Base-by-base conservation (phyloP, 1,284 basidiomycete genomes). In the Pseudozyma pruni region DNA sequence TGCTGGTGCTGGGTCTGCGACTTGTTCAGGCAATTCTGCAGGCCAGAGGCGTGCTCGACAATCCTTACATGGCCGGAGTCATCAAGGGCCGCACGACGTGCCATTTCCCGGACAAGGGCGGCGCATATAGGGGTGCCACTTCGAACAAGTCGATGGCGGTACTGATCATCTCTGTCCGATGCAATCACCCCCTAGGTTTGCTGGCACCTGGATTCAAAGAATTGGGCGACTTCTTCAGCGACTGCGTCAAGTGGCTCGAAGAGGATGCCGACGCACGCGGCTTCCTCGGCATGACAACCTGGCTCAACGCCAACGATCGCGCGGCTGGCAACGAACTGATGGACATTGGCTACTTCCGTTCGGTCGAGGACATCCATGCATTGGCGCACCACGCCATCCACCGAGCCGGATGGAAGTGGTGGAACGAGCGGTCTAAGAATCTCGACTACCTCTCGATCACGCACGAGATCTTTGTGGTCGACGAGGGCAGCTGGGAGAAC, bases 271-370 rank as follows among this genome's bases (percentile, higher is more conserved):
- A 52, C 10, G 45, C 32, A 8, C 47, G 54, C n/a, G 61, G 61
- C 34, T 63, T 63, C 29, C 43, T 63, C 17, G 60, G 60, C 33
- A 63, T 63, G 60, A 63, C 60, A 8, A 48, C 49, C 32, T 63
- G 60, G 60, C 42, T 63, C 44, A 63, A 63, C 32, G 34, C 33
- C 20, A 37, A 41, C 11, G 60, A 63, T 25, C 53, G 60, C 17
- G 46, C 42, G 22, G 25, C 53, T 7, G 40, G 27, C 37, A 63
- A 63, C 43, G 60, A 63, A 34, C 20, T 56, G 16, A 40, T 63
- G 27, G 20, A 39, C 38, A 56, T 63, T 31, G 53, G 60, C 31
- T 63, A 63, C 53, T 63, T 63, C 27, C 47, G 53, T 35, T 47
- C 31, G 35, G 60, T 63, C 14, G 53, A 63, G 29, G 60, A 51